phyloP scores from a whole-genome alignment of 352 stramenopile species.

The Sclerospora graminicola region DNA sequence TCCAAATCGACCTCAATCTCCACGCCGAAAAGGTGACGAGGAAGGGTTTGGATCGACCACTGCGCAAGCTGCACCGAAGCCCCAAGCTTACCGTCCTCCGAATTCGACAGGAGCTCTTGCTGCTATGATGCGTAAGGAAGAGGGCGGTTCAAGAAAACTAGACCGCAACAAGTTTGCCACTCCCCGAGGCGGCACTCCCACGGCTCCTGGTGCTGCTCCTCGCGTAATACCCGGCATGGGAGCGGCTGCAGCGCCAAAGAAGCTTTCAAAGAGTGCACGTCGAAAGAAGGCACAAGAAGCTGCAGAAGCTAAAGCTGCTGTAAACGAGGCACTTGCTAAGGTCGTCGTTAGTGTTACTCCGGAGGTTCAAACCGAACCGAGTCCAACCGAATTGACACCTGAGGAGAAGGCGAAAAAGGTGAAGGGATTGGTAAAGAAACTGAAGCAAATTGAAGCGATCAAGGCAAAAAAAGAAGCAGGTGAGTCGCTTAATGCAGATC shows the following conservation, averaged over 20 bases:
- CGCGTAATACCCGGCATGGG: slow-evolving; percentile 62
- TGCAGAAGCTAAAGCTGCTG: slow-evolving; percentile 48
- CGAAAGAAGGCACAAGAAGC: slow-evolving; percentile 83
- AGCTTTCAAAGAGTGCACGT: slow-evolving; percentile 64
- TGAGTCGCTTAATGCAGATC: slow-evolving; percentile 73
- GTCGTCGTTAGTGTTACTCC: slow-evolving; percentile 10
- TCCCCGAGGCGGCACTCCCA: slow-evolving; percentile 19
- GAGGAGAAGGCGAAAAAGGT: slow-evolving; percentile 83
- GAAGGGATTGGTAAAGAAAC: slow-evolving; percentile 76
- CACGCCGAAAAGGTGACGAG: slow-evolving; percentile 49
- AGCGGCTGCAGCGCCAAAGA: slow-evolving; percentile 36
- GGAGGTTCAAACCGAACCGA: slow-evolving; percentile 10
- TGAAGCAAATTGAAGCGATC: slow-evolving; percentile 82
- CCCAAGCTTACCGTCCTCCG: slow-evolving; percentile 79
- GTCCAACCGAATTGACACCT: slow-evolving; percentile 30
- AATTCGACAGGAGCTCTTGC: slow-evolving; percentile 86
- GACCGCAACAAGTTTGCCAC: slow-evolving; percentile 80
- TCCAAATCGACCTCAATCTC: slow-evolving; percentile 82
- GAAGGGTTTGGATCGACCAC: slow-evolving; percentile 28
- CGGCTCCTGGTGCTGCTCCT: slow-evolving; percentile 36
- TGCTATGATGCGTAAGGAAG: slow-evolving; percentile 89
- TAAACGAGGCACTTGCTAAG: slow-evolving; percentile 48
- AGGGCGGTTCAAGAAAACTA: slow-evolving; percentile 68
- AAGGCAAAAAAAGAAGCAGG: slow-evolving; percentile 66
- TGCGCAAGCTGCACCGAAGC: slow-evolving; percentile 42